Percentiles rank a stretch among this genome's conserved stretches.
Evolutionary conservation across 1,284 basidiomycete species (phyloP).

Genomic region (Meira nashicola): DNA sequence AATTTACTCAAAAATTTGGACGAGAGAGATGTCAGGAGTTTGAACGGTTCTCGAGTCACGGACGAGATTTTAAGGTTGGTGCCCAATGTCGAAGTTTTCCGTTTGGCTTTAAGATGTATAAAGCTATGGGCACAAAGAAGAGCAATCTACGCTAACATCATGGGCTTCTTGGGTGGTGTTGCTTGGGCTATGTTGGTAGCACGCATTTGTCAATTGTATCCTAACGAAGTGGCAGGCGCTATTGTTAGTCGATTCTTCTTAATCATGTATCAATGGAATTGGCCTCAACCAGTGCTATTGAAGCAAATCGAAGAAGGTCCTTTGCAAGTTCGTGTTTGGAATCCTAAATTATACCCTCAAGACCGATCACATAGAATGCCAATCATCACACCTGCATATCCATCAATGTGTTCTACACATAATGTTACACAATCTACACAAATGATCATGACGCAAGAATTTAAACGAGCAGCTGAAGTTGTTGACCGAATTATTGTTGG

Average conservation of each 20-base stretch:
- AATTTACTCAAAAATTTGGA: slow-evolving; percentile 87
- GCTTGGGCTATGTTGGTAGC: slow-evolving; percentile 98
- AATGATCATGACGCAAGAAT: slow-evolving; percentile 92
- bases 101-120: slow-evolving; percentile 88
- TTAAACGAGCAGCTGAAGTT: slow-evolving; percentile 86
- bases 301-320: slow-evolving; percentile 90
- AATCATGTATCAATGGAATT: slow-evolving; percentile 94
- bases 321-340: slow-evolving; percentile 91
- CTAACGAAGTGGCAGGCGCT: slow-evolving; percentile 85
- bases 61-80: slow-evolving; percentile 94
- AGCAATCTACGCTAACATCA: slow-evolving; percentile 97
- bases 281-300: slow-evolving; percentile 94
- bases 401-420: slow-evolving; percentile 99
- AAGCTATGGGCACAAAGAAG: slow-evolving; percentile 90
- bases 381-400: slow-evolving; percentile 99
- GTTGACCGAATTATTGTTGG: slow-evolving; percentile 86
- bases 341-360: slow-evolving; percentile 88
- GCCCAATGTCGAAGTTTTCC: slow-evolving; percentile 88
- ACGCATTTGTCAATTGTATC: slow-evolving; percentile 96
- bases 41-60: slow-evolving; percentile 87
- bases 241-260: slow-evolving; percentile 96
- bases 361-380: slow-evolving; percentile 96
- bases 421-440: slow-evolving; percentile 94
- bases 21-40: slow-evolving; percentile 86
- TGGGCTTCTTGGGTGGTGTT: slow-evolving; percentile 95